These are phyloP conservation scores for Pulveroboletus frians DNA, from an alignment of 768 basidiomycete genomes.

Conservation along the genomic window DNA sequence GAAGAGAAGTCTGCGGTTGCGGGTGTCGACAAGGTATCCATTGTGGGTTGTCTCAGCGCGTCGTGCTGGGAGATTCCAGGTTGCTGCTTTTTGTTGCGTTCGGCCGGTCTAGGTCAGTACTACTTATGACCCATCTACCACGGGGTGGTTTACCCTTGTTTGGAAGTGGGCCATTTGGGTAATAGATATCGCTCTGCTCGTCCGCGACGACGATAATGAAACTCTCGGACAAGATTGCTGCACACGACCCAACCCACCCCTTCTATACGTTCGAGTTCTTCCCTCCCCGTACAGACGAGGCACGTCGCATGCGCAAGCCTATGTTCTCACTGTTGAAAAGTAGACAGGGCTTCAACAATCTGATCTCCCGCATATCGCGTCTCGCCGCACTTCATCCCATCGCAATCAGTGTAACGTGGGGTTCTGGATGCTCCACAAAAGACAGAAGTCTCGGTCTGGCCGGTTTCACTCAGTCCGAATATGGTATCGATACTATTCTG, in stretches of 20 bases:
- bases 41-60: constrained; percentile 15
- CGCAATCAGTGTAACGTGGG: constrained; percentile 94
- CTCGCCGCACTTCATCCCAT: constrained; percentile 72
- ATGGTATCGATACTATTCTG: constrained; percentile 81
- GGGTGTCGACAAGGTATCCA: constrained; percentile 59
- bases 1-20: constrained; percentile 81
- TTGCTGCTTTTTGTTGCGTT: not conserved
- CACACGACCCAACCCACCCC: constrained; percentile 43
- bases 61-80: not conserved
- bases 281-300: constrained; percentile 90
- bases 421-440: constrained; percentile 90
- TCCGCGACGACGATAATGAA: constrained; percentile 46
- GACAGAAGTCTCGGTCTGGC: constrained; percentile 87
- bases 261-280: constrained; percentile 98
- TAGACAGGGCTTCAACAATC: constrained; percentile 81
- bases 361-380: constrained; percentile 81
- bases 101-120: constrained; percentile 14
- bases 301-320: constrained; percentile 21
- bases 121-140: not conserved
- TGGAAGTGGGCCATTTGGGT: constrained; percentile 7
- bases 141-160: constrained; percentile 25
- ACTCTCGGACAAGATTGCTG: constrained; percentile 61
- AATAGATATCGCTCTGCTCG: not conserved
- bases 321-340: constrained; percentile 2
- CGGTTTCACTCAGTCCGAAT: constrained; percentile 62